Conservation (phyloP, 202 grass and related monocot species). For the Musa balbisiana region DNA sequence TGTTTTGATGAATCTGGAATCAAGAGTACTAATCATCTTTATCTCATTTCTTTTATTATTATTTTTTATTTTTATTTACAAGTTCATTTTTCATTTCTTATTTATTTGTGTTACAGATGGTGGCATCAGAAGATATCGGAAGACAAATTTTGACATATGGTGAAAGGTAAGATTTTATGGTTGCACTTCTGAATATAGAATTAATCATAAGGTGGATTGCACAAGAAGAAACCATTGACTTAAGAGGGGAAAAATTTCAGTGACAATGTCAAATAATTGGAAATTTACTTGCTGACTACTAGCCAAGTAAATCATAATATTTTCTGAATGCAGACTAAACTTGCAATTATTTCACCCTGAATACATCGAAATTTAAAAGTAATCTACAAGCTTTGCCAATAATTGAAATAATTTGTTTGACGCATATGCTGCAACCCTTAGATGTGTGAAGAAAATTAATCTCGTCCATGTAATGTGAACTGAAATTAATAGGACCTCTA, state of each 20-base stretch:
- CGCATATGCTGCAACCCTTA: too few relatives aligned
- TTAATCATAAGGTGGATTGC: neutral
- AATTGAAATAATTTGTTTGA: too few relatives aligned
- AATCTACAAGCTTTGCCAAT: too few relatives aligned
- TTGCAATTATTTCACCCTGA: too few relatives aligned
- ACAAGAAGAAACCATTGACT: neutral
- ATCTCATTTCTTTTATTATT: neutral
- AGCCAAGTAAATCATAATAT: too few relatives aligned
- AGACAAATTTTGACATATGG: conserved; percentile 19
- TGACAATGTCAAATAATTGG: neutral
- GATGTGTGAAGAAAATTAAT: too few relatives aligned
- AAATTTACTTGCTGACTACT: too few relatives aligned
- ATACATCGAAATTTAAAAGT: neutral
- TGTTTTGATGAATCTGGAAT: conserved; percentile 57
- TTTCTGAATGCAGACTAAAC: too few relatives aligned
- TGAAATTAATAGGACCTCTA: too few relatives aligned
- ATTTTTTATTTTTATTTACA: neutral
- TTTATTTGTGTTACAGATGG: neutral
- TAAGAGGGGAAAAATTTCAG: neutral
- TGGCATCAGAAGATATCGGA: conserved; percentile 24
- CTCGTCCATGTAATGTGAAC: too few relatives aligned
- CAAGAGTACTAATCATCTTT: conserved; percentile 14
- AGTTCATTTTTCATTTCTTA: neutral
- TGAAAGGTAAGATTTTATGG: neutral
- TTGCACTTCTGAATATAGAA: neutral